A percentile compares a stretch with the other conserved stretches of the same genome.
Evolutionary conservation across 1,139 yeast species (phyloP).

Genomic region (Geotrichum candidum): DNA sequence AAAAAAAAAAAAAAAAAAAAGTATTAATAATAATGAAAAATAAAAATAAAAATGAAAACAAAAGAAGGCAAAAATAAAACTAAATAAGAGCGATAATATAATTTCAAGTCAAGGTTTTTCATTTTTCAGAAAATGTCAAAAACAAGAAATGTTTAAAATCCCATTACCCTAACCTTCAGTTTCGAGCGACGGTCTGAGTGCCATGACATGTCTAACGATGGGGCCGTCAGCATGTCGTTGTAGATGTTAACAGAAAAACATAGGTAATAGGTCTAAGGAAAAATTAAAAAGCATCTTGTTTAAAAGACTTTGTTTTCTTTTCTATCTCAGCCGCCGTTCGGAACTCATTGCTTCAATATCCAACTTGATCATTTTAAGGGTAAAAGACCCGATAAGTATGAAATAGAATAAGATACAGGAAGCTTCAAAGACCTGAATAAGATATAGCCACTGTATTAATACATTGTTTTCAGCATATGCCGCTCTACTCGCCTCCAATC

Average conservation of each 20-base stretch:
- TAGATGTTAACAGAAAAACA: neutral
- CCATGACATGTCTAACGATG: neutral
- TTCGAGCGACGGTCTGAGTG: neutral
- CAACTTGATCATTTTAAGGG: neutral
- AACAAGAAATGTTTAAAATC: neutral
- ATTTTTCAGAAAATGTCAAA: neutral
- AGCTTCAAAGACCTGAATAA: too few species aligned
- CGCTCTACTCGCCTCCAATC: constrained; percentile 10
- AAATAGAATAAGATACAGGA: neutral
- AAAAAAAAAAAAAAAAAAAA: neutral
- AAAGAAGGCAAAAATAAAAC: too few species aligned
- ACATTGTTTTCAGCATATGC: neutral
- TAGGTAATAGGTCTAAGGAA: neutral
- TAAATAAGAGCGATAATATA: neutral
- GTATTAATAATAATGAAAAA: neutral
- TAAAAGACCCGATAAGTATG: neutral
- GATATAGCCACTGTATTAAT: too few species aligned
- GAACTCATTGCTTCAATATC: neutral
- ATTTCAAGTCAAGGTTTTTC: neutral
- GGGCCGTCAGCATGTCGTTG: neutral
- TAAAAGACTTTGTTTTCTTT: too few species aligned
- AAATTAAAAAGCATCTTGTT: neutral
- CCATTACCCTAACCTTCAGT: neutral
- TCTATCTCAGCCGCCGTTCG: neutral
- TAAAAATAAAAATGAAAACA: too few species aligned